Percentiles rank a stretch among this genome's conserved stretches.
phyloP scores from a whole-genome alignment of 1,284 basidiomycete genomes.

The Sanghuangporus weigelae region DNA sequence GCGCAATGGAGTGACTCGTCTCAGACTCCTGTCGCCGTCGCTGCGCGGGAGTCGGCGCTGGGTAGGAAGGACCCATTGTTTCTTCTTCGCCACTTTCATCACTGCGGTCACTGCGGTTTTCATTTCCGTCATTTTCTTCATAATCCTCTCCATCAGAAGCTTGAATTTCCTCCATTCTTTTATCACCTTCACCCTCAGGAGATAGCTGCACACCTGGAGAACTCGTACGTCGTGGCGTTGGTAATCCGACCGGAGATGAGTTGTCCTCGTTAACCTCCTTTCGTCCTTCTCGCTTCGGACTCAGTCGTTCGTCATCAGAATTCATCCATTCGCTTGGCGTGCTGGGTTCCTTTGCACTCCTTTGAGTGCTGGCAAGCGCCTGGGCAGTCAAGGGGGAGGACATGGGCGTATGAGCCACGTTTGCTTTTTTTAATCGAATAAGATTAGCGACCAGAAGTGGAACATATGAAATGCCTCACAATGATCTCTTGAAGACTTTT shows the following conservation, averaged over 20 bases:
- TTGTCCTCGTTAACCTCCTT: background rate
- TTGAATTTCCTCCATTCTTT: background rate
- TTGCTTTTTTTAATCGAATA: background rate
- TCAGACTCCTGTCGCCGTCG: background rate
- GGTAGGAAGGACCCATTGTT: background rate
- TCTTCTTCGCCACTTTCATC: background rate
- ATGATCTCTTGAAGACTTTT: background rate
- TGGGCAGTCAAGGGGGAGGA: background rate
- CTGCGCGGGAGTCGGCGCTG: constrained; percentile 4
- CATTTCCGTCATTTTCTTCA: background rate
- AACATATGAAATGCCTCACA: background rate
- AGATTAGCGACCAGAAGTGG: background rate
- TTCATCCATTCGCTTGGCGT: constrained; percentile 14
- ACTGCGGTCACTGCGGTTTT: background rate
- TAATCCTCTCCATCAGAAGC: background rate
- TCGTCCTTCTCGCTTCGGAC: background rate
- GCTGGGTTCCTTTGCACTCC: background rate
- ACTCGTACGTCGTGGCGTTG: background rate
- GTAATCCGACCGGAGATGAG: background rate
- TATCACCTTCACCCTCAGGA: background rate
- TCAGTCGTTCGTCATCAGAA: constrained; percentile 6
- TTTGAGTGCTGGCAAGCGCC: background rate
- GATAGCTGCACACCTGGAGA: background rate
- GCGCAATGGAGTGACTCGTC: background rate
- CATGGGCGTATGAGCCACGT: background rate